Conservation (phyloP, 2,329 filamentous ascomycete species). For the Colletotrichum lupini region DNA sequence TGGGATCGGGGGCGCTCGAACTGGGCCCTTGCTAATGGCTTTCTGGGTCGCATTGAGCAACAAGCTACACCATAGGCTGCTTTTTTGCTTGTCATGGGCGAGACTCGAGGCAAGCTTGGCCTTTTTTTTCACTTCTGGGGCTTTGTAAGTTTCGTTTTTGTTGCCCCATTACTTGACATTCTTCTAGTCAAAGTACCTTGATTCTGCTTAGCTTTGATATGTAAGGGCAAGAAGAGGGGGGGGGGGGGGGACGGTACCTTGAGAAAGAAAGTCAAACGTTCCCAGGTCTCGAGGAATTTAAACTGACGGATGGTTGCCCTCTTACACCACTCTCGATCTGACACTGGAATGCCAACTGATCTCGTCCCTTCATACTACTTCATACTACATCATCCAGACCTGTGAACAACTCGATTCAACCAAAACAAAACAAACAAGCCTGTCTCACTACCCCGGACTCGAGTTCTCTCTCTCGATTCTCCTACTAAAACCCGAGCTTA, state of each 20-base stretch:
- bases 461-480: background rate
- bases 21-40: slow-evolving; percentile 1
- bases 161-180: background rate
- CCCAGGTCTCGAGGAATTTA: background rate
- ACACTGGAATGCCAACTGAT: slow-evolving; percentile 13
- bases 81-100: background rate
- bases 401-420: background rate
- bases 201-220: background rate
- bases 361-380: background rate
- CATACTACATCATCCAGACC: background rate
- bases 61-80: background rate
- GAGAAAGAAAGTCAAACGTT: background rate
- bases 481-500: background rate
- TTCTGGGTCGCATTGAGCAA: background rate
- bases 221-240: background rate
- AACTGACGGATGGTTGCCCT: background rate
- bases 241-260: background rate
- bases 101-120: background rate
- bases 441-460: slow-evolving; percentile 19
- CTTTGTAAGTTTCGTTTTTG: slow-evolving; percentile 8
- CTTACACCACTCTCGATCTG: background rate
- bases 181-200: background rate
- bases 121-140: background rate
- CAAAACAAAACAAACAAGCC: slow-evolving; percentile 20
- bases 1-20: background rate